Conservation (phyloP, 345 rosid genomes). For the Eucalyptus marginata region DNA sequence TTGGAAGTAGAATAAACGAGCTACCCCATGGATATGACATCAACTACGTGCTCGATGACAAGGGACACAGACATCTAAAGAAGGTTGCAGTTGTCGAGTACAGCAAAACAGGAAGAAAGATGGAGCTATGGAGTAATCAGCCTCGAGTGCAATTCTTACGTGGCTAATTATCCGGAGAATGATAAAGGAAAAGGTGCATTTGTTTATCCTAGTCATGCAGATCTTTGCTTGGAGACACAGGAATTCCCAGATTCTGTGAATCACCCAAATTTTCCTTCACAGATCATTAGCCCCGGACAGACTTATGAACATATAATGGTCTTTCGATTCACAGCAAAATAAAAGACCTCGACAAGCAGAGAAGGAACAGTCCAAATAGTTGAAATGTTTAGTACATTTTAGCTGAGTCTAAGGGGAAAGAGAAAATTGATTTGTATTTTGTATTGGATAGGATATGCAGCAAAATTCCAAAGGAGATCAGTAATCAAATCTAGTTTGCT, state of each 20-base stretch:
- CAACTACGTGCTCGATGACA: constrained; percentile 44
- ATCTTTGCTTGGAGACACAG: constrained; percentile 62
- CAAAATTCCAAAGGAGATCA: not conserved
- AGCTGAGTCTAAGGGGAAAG: not conserved
- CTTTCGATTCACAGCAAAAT: constrained; percentile 44
- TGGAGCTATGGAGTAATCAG: constrained; percentile 61
- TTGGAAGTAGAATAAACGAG: constrained; percentile 30
- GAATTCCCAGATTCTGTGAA: constrained; percentile 77
- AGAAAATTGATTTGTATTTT: not conserved
- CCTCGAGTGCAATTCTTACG: constrained; percentile 66
- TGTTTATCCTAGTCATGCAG: constrained; percentile 41
- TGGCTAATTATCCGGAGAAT: constrained; percentile 27
- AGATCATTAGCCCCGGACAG: constrained; percentile 47
- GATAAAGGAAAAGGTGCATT: constrained; percentile 37
- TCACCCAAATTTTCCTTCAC: constrained; percentile 56
- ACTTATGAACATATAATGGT: constrained; percentile 50
- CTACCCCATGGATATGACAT: constrained; percentile 60
- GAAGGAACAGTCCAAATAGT: not conserved
- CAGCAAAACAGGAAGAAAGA: constrained; percentile 40
- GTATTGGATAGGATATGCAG: not conserved
- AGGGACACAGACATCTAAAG: constrained; percentile 10
- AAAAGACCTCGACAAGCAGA: not conserved
- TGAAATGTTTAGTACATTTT: not conserved
- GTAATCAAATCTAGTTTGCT: not conserved
- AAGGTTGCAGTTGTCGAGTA: constrained; percentile 49